Percentiles rank a stretch among this genome's conserved stretches.
Conservation (phyloP, 257 asterid genomes). For the Fraxinus pennsylvanica region DNA sequence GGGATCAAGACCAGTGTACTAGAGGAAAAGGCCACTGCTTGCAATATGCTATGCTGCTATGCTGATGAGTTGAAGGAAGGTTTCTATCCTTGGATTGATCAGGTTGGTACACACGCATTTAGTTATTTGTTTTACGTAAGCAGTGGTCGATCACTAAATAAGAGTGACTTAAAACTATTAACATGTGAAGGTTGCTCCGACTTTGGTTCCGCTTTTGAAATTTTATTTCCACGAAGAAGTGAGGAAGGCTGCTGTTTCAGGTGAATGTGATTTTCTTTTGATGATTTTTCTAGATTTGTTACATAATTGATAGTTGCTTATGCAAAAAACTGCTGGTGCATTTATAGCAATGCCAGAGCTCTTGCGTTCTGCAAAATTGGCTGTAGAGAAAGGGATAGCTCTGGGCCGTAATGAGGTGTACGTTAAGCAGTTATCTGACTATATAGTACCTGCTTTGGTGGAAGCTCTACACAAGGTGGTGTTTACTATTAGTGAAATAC, state of each 20-base stretch:
- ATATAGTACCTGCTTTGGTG: conserved; percentile 73
- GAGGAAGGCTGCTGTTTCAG: conserved; percentile 96
- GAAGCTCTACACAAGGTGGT: conserved; percentile 84
- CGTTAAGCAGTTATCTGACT: conserved; percentile 76
- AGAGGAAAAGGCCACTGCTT: conserved; percentile 98
- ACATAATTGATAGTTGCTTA: background rate
- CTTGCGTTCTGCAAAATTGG: conserved; percentile 83
- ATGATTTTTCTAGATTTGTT: background rate
- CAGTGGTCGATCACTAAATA: conserved; percentile 16
- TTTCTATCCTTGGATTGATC: conserved; percentile 97
- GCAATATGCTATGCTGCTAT: conserved; percentile 99
- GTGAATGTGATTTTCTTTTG: conserved; percentile 38
- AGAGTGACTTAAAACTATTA: conserved; percentile 2
- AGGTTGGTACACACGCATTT: conserved; percentile 53
- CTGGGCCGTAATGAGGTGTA: conserved; percentile 77
- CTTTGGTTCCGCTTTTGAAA: conserved; percentile 82
- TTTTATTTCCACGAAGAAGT: conserved; percentile 99
- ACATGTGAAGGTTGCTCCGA: conserved; percentile 78
- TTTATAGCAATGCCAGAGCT: conserved; percentile 90
- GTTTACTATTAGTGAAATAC: background rate
- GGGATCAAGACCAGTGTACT: conserved; percentile 95
- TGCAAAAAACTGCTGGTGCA: conserved; percentile 14
- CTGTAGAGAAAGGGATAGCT: conserved; percentile 91
- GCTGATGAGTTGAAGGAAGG: conserved; percentile 99
- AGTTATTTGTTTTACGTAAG: conserved; percentile 13